Conservation (phyloP, 148 eudicot genomes). For the Chenopodium formosanum region DNA sequence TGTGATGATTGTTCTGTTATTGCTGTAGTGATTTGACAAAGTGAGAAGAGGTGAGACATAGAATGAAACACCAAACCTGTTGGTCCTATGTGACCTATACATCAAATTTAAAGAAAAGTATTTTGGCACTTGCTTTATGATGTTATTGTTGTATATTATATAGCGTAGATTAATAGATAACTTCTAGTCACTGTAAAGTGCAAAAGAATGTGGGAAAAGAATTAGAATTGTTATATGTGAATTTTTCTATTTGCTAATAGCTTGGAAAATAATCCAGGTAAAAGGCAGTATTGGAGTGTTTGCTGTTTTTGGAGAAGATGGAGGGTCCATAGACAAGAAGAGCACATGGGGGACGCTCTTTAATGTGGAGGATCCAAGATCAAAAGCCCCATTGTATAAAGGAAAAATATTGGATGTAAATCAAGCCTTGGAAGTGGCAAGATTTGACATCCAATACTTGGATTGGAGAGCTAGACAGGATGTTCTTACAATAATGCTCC, state of each 20-base stretch:
- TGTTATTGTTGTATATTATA: background rate
- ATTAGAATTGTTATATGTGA: background rate
- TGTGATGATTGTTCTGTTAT: no score
- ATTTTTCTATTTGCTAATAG: conserved; percentile 6
- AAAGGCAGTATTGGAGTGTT: conserved; percentile 59
- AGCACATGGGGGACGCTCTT: conserved; percentile 63
- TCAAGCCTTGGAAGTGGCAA: conserved; percentile 84
- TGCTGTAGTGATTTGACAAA: background rate
- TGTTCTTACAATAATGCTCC: conserved; percentile 82
- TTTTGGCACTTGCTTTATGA: background rate
- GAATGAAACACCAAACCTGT: background rate
- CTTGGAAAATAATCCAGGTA: conserved; percentile 38
- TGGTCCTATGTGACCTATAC: background rate
- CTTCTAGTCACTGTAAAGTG: background rate
- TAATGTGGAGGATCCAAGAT: conserved; percentile 83
- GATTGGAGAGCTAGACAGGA: conserved; percentile 99
- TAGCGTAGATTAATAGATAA: background rate
- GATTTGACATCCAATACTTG: conserved; percentile 82
- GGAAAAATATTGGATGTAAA: conserved; percentile 82
- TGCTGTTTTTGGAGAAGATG: conserved; percentile 73
- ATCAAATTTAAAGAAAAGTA: background rate
- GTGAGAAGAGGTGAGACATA: background rate
- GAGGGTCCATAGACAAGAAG: conserved; percentile 59
- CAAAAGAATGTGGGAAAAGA: background rate
- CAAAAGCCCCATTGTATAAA: conserved; percentile 55